Conservation (phyloP, 306 rosid species). For the Glycyrrhiza uralensis region DNA sequence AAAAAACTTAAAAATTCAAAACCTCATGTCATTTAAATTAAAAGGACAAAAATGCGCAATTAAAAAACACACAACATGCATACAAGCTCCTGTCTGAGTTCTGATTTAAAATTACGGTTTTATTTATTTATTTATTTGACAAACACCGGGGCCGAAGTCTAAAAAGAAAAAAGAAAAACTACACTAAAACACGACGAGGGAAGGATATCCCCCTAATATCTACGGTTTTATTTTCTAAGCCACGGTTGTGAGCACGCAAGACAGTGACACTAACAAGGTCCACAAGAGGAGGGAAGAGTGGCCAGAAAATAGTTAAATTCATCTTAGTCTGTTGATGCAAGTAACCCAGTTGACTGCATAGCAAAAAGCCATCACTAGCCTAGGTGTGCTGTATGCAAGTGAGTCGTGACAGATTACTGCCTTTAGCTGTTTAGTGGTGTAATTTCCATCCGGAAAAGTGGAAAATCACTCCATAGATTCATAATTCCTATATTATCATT, state of each 20-base stretch:
- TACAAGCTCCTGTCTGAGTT: not conserved
- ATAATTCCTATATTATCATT: not conserved
- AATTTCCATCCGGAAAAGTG: not conserved
- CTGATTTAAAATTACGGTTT: not conserved
- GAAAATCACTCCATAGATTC: not conserved
- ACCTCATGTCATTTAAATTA: too few species aligned
- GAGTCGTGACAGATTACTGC: conserved; percentile 2
- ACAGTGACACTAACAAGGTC: conserved; percentile 29
- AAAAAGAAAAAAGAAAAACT: too few species aligned
- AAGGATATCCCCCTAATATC: too few species aligned
- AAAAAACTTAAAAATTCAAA: too few species aligned
- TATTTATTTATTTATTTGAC: too few species aligned
- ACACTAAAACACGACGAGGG: too few species aligned
- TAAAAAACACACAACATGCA: too few species aligned
- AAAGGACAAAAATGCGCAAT: too few species aligned
- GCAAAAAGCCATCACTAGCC: conserved; percentile 25
- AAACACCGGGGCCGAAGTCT: too few species aligned
- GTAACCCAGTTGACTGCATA: conserved; percentile 14
- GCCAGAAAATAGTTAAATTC: conserved; percentile 13
- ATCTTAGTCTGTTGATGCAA: conserved; percentile 23
- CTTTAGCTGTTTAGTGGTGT: not conserved
- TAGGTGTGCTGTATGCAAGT: conserved; percentile 21
- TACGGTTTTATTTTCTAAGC: not conserved
- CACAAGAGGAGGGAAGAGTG: not conserved
- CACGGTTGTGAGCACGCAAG: conserved; percentile 18